These are phyloP conservation scores for Aureoboletus auriporus DNA, from an alignment of 768 basidiomycete genomes.

Conservation along the genomic window DNA sequence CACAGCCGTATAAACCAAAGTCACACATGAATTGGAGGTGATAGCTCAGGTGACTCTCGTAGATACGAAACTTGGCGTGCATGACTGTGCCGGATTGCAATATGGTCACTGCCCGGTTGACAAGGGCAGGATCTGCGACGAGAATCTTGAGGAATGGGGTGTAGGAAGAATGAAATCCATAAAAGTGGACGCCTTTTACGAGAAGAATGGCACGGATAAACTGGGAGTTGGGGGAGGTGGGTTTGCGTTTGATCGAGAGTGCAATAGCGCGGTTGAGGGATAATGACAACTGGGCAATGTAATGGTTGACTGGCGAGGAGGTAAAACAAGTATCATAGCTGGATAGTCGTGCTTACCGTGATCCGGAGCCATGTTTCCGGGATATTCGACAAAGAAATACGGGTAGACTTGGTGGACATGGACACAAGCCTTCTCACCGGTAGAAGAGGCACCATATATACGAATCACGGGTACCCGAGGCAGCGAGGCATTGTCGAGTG, in stretches of 20 bases:
- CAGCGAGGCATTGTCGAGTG: constrained; percentile 60
- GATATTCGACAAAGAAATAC: constrained; percentile 88
- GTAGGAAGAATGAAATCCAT: constrained; percentile 86
- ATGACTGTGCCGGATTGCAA: constrained; percentile 82
- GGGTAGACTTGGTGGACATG: constrained; percentile 94
- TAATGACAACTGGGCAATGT: constrained; percentile 62
- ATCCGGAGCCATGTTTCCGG: constrained; percentile 56
- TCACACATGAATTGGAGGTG: constrained; percentile 92
- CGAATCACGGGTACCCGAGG: constrained; percentile 75
- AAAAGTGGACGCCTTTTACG: constrained; percentile 94
- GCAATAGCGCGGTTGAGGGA: constrained; percentile 87
- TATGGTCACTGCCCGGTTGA: constrained; percentile 69
- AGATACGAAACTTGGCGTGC: constrained; percentile 71
- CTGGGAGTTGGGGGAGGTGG: constrained; percentile 50
- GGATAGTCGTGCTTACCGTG: constrained; percentile 44
- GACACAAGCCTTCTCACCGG: constrained; percentile 75
- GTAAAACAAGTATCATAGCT: constrained; percentile 1
- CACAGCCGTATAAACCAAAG: constrained; percentile 92
- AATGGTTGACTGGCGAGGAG: constrained; percentile 56
- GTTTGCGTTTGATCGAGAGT: constrained; percentile 72
- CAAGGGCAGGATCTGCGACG: constrained; percentile 63
- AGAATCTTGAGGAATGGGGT: constrained; percentile 87
- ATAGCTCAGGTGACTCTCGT: constrained; percentile 88
- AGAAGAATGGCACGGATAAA: constrained; percentile 74
- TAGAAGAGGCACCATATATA: constrained; percentile 81